These are phyloP conservation scores for Crithidia bombi DNA, from an alignment of 208 protist species.

Conservation along the genomic window DNA sequence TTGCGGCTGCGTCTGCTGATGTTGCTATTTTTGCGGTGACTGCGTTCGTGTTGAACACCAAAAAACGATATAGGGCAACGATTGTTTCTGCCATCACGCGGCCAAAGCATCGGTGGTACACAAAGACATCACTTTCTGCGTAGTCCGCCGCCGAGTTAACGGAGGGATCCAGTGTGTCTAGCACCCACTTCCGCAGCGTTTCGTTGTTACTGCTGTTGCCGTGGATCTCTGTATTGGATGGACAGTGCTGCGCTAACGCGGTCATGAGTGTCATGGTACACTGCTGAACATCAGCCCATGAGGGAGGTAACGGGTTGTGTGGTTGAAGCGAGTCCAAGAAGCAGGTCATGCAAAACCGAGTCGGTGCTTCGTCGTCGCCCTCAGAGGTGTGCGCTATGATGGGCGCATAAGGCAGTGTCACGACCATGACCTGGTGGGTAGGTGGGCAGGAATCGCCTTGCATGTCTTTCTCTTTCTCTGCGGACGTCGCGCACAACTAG, in stretches of 20 bases:
- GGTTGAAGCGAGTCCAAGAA: slow-evolving; percentile 5
- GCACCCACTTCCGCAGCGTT: slow-evolving; percentile 7
- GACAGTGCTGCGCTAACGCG: slow-evolving; percentile 8
- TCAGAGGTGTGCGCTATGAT: background rate
- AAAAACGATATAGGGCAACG: slow-evolving; percentile 1
- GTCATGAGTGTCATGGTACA: background rate
- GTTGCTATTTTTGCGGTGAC: background rate
- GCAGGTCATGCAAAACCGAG: slow-evolving; percentile 8
- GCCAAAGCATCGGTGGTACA: background rate
- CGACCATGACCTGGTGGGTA: background rate
- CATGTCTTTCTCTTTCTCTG: background rate
- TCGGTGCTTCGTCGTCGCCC: background rate
- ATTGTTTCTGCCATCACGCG: slow-evolving; percentile 17
- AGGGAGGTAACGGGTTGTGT: background rate
- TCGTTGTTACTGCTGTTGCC: background rate
- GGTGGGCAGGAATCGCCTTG: background rate
- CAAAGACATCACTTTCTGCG: background rate
- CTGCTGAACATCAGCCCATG: background rate
- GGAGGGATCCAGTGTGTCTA: slow-evolving; percentile 2
- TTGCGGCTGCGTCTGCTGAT: background rate
- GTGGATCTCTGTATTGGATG: background rate
- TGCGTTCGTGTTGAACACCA: background rate
- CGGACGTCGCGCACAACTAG: background rate
- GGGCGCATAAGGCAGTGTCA: background rate
- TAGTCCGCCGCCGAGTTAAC: background rate